Conservation (phyloP, 2,329 filamentous ascomycete species). For the Graphilbum ipis-grandicollis region DNA sequence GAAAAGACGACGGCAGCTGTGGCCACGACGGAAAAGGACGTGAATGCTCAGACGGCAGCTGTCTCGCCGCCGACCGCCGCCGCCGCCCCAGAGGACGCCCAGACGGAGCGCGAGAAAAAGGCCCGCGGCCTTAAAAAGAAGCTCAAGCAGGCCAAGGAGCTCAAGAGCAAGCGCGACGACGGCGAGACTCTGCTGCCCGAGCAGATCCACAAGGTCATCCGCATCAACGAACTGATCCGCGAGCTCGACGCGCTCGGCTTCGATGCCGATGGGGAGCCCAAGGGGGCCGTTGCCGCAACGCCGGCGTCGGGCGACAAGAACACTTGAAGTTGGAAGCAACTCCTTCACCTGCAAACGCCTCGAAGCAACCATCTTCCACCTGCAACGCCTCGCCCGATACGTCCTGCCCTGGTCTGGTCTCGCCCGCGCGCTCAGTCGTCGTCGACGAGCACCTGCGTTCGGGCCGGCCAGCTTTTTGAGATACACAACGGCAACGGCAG, state of each 20-base stretch:
- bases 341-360: too few species aligned
- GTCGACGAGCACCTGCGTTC: too few species aligned
- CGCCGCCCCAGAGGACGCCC: slow-evolving; percentile 19
- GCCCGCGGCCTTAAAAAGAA: slow-evolving; percentile 87
- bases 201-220: slow-evolving; percentile 94
- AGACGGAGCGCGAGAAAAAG: slow-evolving; percentile 79
- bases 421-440: too few species aligned
- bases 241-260: slow-evolving; percentile 78
- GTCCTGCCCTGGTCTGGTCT: too few species aligned
- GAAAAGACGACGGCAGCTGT: background rate
- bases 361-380: too few species aligned
- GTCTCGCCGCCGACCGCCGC: slow-evolving; percentile 37
- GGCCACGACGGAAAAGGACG: background rate
- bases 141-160: slow-evolving; percentile 76
- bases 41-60: background rate
- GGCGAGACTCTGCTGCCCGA: slow-evolving; percentile 75
- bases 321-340: too few species aligned
- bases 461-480: too few species aligned
- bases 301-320: background rate
- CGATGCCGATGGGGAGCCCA: slow-evolving; percentile 54
- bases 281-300: slow-evolving; percentile 10
- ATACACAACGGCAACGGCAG: too few species aligned
- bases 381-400: too few species aligned
- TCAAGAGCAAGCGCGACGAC: slow-evolving; percentile 79
- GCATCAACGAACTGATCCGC: slow-evolving; percentile 82